Percentiles rank a stretch among this genome's conserved stretches.
These are phyloP conservation scores for Penstemon davidsonii DNA, from an alignment of 257 asterid genomes.

Conservation along the genomic window DNA sequence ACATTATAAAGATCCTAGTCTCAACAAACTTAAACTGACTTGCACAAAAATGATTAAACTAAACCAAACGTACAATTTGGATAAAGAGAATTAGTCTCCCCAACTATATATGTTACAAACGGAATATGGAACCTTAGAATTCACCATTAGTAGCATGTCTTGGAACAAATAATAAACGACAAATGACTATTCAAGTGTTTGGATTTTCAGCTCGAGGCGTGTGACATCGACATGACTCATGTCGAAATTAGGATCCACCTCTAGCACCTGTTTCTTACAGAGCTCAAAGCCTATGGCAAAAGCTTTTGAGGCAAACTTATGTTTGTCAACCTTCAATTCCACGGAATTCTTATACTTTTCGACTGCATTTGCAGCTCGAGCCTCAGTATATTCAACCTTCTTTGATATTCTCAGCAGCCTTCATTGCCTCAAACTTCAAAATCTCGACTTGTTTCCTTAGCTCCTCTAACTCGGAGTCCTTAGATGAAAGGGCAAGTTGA, in stretches of 20 bases:
- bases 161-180: too few relatives aligned
- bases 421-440: not conserved
- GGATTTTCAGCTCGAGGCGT: not conserved
- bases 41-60: too few relatives aligned
- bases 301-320: constrained; percentile 16
- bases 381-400: not conserved
- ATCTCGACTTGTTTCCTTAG: not conserved
- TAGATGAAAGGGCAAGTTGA: constrained; percentile 19
- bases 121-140: too few relatives aligned
- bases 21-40: too few relatives aligned
- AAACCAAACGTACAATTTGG: too few relatives aligned
- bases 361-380: constrained; percentile 6
- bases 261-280: constrained; percentile 11
- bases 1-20: too few relatives aligned
- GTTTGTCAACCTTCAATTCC: constrained; percentile 10
- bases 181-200: too few relatives aligned
- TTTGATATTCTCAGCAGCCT: constrained; percentile 7
- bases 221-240: constrained; percentile 10
- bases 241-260: constrained; percentile 16
- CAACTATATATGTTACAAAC: too few relatives aligned
- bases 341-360: constrained; percentile 6
- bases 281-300: constrained; percentile 15
- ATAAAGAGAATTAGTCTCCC: too few relatives aligned
- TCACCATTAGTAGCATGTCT: too few relatives aligned
- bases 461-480: constrained; percentile 21